Evolutionary conservation across 2,329 filamentous ascomycete genomes (phyloP).

Genomic region (Metarhizium anisopliae): DNA sequence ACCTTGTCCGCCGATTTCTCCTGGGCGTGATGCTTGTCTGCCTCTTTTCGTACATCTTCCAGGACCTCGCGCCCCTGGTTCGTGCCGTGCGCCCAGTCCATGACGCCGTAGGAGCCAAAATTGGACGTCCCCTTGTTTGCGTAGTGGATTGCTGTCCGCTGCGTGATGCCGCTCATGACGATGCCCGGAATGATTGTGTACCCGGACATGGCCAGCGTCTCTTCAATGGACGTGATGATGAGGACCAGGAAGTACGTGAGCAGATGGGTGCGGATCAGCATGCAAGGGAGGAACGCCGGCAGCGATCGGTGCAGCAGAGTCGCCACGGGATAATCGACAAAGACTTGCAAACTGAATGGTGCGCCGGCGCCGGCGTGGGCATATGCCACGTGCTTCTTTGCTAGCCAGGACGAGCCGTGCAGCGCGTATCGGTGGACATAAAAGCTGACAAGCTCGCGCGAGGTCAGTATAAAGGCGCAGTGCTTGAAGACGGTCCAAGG

Average conservation of each 20-base stretch:
- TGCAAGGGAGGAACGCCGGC: slow-evolving; percentile 56
- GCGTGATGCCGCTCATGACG: slow-evolving; percentile 40
- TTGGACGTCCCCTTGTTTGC: slow-evolving; percentile 47
- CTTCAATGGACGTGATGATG: slow-evolving; percentile 54
- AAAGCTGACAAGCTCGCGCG: slow-evolving; percentile 57
- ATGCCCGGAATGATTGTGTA: slow-evolving; percentile 52
- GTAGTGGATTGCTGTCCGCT: slow-evolving; percentile 33
- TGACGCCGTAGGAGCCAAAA: slow-evolving; percentile 50
- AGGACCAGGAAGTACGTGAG: slow-evolving; percentile 63
- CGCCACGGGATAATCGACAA: slow-evolving; percentile 59
- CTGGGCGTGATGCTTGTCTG: slow-evolving; percentile 45
- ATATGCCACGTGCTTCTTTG: slow-evolving; percentile 32
- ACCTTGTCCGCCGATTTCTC: slow-evolving; percentile 27
- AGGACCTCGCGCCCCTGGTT: slow-evolving; percentile 41
- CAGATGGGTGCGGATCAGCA: slow-evolving; percentile 59
- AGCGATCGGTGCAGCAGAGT: slow-evolving; percentile 55
- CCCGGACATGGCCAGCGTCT: slow-evolving; percentile 58
- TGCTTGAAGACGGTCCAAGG: slow-evolving; percentile 47
- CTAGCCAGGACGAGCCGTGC: slow-evolving; percentile 39
- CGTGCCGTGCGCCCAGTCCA: slow-evolving; percentile 54
- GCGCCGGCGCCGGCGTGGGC: slow-evolving; percentile 47
- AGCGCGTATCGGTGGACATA: slow-evolving; percentile 64
- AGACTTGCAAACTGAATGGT: slow-evolving; percentile 52
- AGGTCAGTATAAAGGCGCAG: slow-evolving; percentile 30
- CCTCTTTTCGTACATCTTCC: slow-evolving; percentile 45